phyloP scores from a whole-genome alignment of 768 basidiomycete genomes.

The Termitomyces sp. region DNA sequence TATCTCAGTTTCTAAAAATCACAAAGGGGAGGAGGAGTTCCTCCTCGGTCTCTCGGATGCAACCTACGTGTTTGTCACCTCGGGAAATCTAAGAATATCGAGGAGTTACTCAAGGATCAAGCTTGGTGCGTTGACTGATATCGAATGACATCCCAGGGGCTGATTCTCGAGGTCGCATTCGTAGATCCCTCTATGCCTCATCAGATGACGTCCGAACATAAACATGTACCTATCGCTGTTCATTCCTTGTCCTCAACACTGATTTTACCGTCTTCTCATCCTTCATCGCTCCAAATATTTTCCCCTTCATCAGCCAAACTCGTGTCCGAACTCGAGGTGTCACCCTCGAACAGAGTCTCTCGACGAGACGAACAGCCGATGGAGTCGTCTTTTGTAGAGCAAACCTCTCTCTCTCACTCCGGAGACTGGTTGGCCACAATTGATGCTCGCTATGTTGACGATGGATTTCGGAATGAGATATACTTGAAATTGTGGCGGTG shows the following conservation, averaged over 20 bases:
- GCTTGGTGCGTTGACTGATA: slow-evolving; percentile 43
- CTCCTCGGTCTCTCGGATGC: slow-evolving; percentile 81
- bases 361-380: slow-evolving; percentile 72
- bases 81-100: slow-evolving; percentile 66
- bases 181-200: slow-evolving; percentile 27
- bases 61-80: slow-evolving; percentile 68
- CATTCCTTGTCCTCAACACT: slow-evolving; percentile 72
- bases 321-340: slow-evolving; percentile 84
- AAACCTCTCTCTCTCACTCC: slow-evolving; percentile 56
- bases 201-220: slow-evolving; percentile 34
- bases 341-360: slow-evolving; percentile 89
- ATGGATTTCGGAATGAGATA: slow-evolving; percentile 58
- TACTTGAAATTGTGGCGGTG: slow-evolving; percentile 92
- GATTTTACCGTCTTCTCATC: slow-evolving; percentile 89
- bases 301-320: slow-evolving; percentile 67
- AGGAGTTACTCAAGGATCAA: slow-evolving; percentile 74
- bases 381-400: slow-evolving; percentile 73
- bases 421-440: slow-evolving; percentile 92
- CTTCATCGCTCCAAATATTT: slow-evolving; percentile 91
- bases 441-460: slow-evolving; percentile 69
- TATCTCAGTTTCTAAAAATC: slow-evolving; percentile 51
- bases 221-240: slow-evolving; percentile 61
- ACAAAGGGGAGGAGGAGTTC: slow-evolving; percentile 74
- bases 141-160: neutral
- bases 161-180: neutral